Conservation (phyloP, 441 rosid genomes). For the Euphorbia schlechtendalii region DNA sequence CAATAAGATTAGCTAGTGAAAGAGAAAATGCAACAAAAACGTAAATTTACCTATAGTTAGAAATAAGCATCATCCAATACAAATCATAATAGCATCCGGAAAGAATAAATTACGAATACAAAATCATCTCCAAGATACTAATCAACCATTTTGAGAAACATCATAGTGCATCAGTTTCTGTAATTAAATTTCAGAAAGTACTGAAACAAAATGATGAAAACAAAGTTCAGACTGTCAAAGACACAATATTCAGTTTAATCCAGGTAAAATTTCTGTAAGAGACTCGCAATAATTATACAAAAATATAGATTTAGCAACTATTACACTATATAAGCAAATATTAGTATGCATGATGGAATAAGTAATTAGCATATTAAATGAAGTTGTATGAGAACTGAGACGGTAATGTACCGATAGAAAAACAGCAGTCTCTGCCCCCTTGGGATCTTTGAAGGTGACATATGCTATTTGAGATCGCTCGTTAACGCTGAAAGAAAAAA, state of each 20-base stretch:
- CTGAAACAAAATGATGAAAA: not conserved
- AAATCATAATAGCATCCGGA: not conserved
- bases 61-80: not conserved
- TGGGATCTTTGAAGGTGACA: conserved; percentile 63
- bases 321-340: not conserved
- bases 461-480: conserved; percentile 49
- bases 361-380: not conserved
- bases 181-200: not conserved
- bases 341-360: not conserved
- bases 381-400: not conserved
- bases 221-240: not conserved
- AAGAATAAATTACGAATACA: not conserved
- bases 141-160: not conserved
- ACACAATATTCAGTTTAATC: not conserved
- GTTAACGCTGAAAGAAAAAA: conserved; percentile 41
- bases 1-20: too few relatives aligned
- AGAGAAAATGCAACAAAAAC: not conserved
- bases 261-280: not conserved
- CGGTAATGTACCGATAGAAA: conserved; percentile 45
- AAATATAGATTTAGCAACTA: not conserved
- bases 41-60: not conserved
- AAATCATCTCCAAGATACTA: not conserved
- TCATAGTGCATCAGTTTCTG: not conserved
- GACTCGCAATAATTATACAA: not conserved
- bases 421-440: conserved; percentile 74